Evolutionary conservation across 441 rosid genomes (phyloP).

Genomic region (Arabidopsis hybrid): DNA sequence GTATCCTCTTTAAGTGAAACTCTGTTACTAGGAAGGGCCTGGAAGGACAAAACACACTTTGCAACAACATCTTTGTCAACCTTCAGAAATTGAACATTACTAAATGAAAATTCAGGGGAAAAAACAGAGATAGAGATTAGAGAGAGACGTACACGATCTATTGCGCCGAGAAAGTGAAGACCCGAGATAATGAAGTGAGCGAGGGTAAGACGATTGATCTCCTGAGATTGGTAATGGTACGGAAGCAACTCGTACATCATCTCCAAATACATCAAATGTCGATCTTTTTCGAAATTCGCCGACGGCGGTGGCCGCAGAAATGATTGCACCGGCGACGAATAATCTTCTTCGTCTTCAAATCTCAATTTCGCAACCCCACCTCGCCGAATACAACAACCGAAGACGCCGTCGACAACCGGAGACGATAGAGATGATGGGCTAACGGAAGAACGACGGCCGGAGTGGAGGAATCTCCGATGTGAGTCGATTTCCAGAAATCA

Average conservation of each 20-base stretch:
- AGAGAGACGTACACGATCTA: slow-evolving; percentile 57
- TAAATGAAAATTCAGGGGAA: not conserved
- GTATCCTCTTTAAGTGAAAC: slow-evolving; percentile 61
- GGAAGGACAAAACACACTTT: slow-evolving; percentile 86
- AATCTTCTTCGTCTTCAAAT: too few relatives aligned
- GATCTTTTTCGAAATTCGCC: slow-evolving; percentile 58
- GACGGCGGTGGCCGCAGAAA: slow-evolving; percentile 13
- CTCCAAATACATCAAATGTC: slow-evolving; percentile 67
- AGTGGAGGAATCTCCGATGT: too few relatives aligned
- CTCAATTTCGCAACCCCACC: too few relatives aligned
- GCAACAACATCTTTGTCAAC: slow-evolving; percentile 72
- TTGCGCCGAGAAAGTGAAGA: slow-evolving; percentile 75
- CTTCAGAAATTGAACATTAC: slow-evolving; percentile 56
- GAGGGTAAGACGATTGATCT: slow-evolving; percentile 90
- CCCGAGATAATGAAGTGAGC: slow-evolving; percentile 89
- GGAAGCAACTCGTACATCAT: slow-evolving; percentile 91
- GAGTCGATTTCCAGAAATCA: too few relatives aligned
- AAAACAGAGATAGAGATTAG: not conserved
- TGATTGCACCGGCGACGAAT: too few relatives aligned
- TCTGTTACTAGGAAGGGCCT: slow-evolving; percentile 60
- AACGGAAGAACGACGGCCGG: too few relatives aligned
- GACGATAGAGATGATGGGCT: too few relatives aligned
- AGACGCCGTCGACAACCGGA: too few relatives aligned
- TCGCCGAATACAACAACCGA: too few relatives aligned
- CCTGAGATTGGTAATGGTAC: slow-evolving; percentile 73